Evolutionary conservation across 371 early-diverging fungal genomes (phyloP).

Genomic region (Mortierella sp.): DNA sequence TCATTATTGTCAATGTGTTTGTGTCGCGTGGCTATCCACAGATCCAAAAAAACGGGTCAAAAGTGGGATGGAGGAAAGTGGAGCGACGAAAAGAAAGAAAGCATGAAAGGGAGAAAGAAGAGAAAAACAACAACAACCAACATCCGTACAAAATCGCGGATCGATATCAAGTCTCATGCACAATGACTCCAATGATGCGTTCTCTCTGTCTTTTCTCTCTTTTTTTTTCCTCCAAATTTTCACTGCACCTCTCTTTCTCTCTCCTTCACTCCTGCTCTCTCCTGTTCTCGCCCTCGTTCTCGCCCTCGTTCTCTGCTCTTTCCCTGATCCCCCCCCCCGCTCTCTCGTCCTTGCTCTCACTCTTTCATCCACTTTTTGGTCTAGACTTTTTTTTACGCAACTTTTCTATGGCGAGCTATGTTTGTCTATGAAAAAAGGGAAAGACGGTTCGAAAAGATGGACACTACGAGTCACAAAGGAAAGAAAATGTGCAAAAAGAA

Average conservation of each 20-base stretch:
- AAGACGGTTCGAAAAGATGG: background rate
- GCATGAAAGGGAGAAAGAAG: background rate
- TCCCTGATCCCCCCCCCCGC: background rate
- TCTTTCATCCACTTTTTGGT: background rate
- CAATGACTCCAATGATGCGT: background rate
- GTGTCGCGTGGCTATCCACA: background rate
- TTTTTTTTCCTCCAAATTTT: background rate
- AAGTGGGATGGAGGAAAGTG: too few species aligned
- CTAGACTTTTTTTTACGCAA: background rate
- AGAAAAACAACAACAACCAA: background rate
- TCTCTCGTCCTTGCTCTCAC: background rate
- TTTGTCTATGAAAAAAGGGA: background rate
- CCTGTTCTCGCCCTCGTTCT: background rate
- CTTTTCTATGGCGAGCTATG: background rate
- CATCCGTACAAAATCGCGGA: background rate
- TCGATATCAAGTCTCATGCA: background rate
- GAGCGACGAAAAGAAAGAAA: background rate
- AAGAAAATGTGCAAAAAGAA: background rate
- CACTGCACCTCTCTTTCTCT: background rate
- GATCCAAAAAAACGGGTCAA: too few species aligned
- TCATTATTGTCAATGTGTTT: background rate
- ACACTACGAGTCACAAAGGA: background rate
- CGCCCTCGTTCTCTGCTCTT: too few species aligned
- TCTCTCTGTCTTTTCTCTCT: background rate
- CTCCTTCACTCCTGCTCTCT: background rate